These are phyloP conservation scores for California macrophylla DNA, from an alignment of 441 rosid genomes.

Conservation along the genomic window DNA sequence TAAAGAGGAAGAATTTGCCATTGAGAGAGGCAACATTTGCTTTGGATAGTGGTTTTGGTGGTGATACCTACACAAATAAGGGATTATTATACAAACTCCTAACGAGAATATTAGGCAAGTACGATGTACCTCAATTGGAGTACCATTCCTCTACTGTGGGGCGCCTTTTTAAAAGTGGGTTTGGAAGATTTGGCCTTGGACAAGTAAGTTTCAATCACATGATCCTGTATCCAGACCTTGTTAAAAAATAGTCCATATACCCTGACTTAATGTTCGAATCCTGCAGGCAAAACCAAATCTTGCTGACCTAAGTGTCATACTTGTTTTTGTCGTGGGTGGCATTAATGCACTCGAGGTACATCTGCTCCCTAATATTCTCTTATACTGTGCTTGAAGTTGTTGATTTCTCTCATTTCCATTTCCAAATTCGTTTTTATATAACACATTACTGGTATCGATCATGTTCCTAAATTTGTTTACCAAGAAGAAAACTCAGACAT, in stretches of 20 bases:
- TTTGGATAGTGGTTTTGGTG: conserved; percentile 36
- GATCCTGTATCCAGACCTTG: not conserved
- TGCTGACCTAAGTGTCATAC: conserved; percentile 64
- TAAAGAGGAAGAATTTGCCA: conserved; percentile 39
- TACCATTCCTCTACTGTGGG: conserved; percentile 94
- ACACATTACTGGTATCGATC: not conserved
- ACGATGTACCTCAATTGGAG: conserved; percentile 64
- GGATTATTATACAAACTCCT: conserved; percentile 65
- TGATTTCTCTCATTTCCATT: not conserved
- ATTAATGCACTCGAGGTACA: conserved; percentile 75
- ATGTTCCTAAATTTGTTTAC: not conserved
- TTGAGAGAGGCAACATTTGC: conserved; percentile 45
- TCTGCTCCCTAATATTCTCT: conserved; percentile 4
- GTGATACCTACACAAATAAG: conserved; percentile 48
- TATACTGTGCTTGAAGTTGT: not conserved
- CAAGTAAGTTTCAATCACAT: conserved; percentile 41
- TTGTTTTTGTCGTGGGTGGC: conserved; percentile 82
- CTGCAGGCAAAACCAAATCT: conserved; percentile 81
- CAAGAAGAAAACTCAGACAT: not conserved
- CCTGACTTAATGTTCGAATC: conserved; percentile 9
- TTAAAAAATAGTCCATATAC: not conserved
- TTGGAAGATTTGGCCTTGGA: conserved; percentile 90
- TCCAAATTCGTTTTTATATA: not conserved
- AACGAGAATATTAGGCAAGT: conserved; percentile 47
- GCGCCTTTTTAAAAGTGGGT: conserved; percentile 84